A percentile compares a stretch with the other conserved stretches of the same genome.
Evolutionary conservation across 1,284 basidiomycete species (phyloP).

Genomic region (Melampsora allii-populina): DNA sequence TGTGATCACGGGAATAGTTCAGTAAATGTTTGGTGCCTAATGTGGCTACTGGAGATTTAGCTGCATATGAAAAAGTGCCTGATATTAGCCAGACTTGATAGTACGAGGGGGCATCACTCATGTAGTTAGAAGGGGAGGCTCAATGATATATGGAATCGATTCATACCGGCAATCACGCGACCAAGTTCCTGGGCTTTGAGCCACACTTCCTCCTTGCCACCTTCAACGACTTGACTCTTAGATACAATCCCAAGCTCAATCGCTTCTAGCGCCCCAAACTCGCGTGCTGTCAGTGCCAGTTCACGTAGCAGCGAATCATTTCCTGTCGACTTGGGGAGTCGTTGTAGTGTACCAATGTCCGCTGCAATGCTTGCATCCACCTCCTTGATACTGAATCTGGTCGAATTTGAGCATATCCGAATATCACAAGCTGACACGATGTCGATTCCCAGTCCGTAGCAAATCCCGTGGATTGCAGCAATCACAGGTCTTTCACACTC

Average conservation of each 20-base stretch:
- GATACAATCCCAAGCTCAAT: conserved; percentile 67
- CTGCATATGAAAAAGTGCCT: conserved; percentile 25
- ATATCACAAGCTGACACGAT: conserved; percentile 77
- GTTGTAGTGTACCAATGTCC: conserved; percentile 83
- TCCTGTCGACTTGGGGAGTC: conserved; percentile 73
- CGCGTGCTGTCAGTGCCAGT: conserved; percentile 71
- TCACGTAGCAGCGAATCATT: conserved; percentile 77
- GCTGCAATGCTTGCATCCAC: conserved; percentile 85
- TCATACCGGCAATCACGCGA: conserved; percentile 43
- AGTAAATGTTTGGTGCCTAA: conserved; percentile 73
- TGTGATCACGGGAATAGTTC: conserved; percentile 54
- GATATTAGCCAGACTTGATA: conserved; percentile 1
- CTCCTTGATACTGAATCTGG: conserved; percentile 78
- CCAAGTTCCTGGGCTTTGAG: conserved; percentile 45
- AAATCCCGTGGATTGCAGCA: conserved; percentile 71
- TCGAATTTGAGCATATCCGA: conserved; percentile 65
- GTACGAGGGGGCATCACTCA: conserved; percentile 59
- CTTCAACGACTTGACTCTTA: conserved; percentile 65
- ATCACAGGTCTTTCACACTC: conserved; percentile 79
- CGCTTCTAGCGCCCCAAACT: conserved; percentile 70
- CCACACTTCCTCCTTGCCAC: conserved; percentile 60
- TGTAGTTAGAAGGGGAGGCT: conserved; percentile 66
- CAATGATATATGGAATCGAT: neutral
- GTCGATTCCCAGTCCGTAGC: conserved; percentile 71
- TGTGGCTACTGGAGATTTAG: conserved; percentile 78